phyloP scores from a whole-genome alignment of 1,139 yeast genomes.

The Yamadazyma conglobata region DNA sequence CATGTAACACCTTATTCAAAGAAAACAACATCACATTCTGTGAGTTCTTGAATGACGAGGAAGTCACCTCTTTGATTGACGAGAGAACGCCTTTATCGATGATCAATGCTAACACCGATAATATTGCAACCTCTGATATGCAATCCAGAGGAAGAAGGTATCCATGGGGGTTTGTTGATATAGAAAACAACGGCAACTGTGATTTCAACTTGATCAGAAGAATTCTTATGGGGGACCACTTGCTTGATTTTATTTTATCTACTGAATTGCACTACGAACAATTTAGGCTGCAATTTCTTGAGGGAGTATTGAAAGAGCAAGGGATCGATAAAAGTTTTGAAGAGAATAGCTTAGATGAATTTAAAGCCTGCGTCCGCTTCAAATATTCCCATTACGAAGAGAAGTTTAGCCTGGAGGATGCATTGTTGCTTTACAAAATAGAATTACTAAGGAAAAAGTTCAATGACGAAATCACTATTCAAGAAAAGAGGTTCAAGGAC shows the following conservation, averaged over 20 bases:
- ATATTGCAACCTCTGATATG: slow-evolving; percentile 30
- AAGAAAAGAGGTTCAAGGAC: slow-evolving; percentile 60
- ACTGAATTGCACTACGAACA: slow-evolving; percentile 57
- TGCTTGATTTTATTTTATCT: slow-evolving; percentile 57
- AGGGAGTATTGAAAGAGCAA: slow-evolving; percentile 17
- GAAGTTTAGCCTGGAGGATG: slow-evolving; percentile 41
- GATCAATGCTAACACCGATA: slow-evolving; percentile 46
- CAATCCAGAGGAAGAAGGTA: slow-evolving; percentile 62
- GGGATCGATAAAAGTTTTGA: background rate
- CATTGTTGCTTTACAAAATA: slow-evolving; percentile 44
- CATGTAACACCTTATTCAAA: slow-evolving; percentile 41
- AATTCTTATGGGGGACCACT: slow-evolving; percentile 48
- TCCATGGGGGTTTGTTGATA: slow-evolving; percentile 72
- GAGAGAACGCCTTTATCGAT: slow-evolving; percentile 56
- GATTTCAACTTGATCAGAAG: slow-evolving; percentile 57
- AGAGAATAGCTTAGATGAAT: slow-evolving; percentile 11
- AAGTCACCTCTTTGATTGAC: slow-evolving; percentile 27
- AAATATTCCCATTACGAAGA: slow-evolving; percentile 36
- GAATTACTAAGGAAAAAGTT: slow-evolving; percentile 43
- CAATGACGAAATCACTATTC: slow-evolving; percentile 45
- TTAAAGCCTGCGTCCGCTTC: slow-evolving; percentile 31
- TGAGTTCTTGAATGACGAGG: slow-evolving; percentile 46
- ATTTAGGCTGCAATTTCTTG: slow-evolving; percentile 45
- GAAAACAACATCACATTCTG: slow-evolving; percentile 55
- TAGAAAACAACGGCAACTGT: slow-evolving; percentile 62